Percentiles rank a stretch among this genome's conserved stretches.
Evolutionary conservation across 2,329 filamentous ascomycete genomes (phyloP).

Genomic region (Fusarium praegraminearum): DNA sequence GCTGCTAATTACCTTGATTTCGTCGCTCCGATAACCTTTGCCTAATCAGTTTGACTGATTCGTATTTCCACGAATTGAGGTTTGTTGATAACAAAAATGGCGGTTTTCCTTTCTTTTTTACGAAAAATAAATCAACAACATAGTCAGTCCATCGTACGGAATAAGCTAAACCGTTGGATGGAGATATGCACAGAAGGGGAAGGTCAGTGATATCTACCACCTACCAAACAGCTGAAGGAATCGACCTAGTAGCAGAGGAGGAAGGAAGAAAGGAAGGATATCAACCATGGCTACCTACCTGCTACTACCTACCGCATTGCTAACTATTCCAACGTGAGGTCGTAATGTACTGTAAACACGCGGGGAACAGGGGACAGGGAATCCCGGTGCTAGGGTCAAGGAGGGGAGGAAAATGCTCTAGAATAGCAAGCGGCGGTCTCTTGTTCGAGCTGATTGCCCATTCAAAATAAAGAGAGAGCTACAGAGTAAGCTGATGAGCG

Average conservation of each 20-base stretch:
- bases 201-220: constrained; percentile 15
- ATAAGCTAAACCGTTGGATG: not conserved
- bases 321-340: not conserved
- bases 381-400: constrained; percentile 25
- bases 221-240: constrained; percentile 10
- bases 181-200: constrained; percentile 37
- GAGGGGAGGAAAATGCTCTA: constrained; percentile 9
- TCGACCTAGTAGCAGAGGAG: constrained; percentile 13
- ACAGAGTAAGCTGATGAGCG: not conserved
- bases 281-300: constrained; percentile 3
- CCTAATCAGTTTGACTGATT: not conserved
- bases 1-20: not conserved
- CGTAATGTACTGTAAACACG: constrained; percentile 8
- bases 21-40: not conserved
- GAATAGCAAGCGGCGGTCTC: constrained; percentile 9
- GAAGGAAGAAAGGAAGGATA: constrained; percentile 1
- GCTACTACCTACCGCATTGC: not conserved
- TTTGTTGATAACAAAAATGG: not conserved
- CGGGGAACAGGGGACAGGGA: constrained; percentile 36
- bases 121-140: not conserved
- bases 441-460: not conserved
- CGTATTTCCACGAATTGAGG: not conserved
- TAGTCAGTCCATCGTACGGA: not conserved
- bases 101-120: not conserved
- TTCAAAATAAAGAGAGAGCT: not conserved